Evolutionary conservation across 192 early-diverging fungal species (phyloP).

Genomic region (Backusella macrospora): DNA sequence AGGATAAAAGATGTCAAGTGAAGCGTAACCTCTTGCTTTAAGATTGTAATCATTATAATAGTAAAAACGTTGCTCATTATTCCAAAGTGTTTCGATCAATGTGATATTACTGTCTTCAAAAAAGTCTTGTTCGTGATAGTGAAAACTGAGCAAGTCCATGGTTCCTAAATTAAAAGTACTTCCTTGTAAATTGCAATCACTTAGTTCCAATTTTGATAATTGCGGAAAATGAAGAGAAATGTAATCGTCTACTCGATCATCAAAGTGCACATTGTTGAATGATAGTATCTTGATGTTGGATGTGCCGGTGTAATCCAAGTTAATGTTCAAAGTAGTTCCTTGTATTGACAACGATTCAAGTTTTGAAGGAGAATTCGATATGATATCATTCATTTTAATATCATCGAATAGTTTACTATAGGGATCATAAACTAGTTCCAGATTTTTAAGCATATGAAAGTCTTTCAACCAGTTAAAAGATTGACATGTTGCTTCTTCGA

Average conservation of each 20-base stretch:
- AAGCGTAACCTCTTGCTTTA: too few relatives aligned
- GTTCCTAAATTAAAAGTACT: too few relatives aligned
- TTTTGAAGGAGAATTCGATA: not conserved
- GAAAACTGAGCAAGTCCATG: too few relatives aligned
- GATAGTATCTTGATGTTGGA: not conserved
- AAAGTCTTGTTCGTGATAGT: too few relatives aligned
- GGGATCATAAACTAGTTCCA: not conserved
- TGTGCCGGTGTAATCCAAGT: not conserved
- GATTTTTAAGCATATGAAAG: not conserved
- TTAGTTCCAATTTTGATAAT: slow-evolving; percentile 4
- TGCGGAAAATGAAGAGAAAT: not conserved
- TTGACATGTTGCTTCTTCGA: not conserved
- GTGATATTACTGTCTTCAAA: too few relatives aligned
- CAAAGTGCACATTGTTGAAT: not conserved
- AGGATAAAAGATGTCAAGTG: too few relatives aligned
- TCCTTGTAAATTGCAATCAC: too few relatives aligned
- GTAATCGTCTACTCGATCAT: not conserved
- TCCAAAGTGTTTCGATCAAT: too few relatives aligned
- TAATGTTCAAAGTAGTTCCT: not conserved
- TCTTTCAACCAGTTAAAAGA: not conserved
- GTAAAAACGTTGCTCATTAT: too few relatives aligned
- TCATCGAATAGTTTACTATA: not conserved
- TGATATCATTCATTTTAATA: not conserved
- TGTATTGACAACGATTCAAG: not conserved
- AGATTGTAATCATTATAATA: too few relatives aligned